These are phyloP conservation scores for Daldinia loculata DNA, from an alignment of 495 filamentous ascomycete genomes.

Conservation along the genomic window DNA sequence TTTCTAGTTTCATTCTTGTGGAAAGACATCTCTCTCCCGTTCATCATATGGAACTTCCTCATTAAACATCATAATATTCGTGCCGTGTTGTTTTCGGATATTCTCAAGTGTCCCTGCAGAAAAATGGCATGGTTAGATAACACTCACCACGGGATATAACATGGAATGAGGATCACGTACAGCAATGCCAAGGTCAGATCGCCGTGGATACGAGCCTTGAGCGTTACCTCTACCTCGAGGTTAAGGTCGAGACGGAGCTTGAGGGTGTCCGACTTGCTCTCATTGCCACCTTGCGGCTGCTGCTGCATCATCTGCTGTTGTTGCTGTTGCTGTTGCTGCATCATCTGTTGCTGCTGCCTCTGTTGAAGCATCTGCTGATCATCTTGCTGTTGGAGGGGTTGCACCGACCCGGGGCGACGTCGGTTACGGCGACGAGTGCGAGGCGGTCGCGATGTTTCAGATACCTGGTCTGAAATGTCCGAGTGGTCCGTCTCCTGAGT, in stretches of 20 bases:
- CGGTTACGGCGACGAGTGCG: slow-evolving; percentile 38
- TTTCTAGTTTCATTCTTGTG: background rate
- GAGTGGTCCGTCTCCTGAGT: slow-evolving; percentile 36
- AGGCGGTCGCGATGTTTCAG: slow-evolving; percentile 49
- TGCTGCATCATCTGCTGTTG: slow-evolving; percentile 35
- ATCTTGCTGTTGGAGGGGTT: slow-evolving; percentile 35
- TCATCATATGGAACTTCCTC: background rate
- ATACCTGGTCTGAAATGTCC: slow-evolving; percentile 53
- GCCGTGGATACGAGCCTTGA: slow-evolving; percentile 87
- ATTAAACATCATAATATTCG: background rate
- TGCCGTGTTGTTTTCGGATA: background rate
- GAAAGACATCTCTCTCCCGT: background rate
- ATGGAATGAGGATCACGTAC: slow-evolving; percentile 58
- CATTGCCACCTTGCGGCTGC: slow-evolving; percentile 43
- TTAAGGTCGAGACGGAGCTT: slow-evolving; percentile 78
- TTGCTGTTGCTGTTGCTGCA: slow-evolving; percentile 39
- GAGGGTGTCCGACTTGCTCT: slow-evolving; percentile 67
- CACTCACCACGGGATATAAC: background rate
- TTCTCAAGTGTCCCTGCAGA: slow-evolving; percentile 34
- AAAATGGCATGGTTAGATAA: background rate
- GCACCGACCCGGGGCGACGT: slow-evolving; percentile 34
- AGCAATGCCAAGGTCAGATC: slow-evolving; percentile 82
- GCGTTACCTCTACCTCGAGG: slow-evolving; percentile 81
- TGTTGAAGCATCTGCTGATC: slow-evolving; percentile 45
- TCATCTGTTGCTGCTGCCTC: slow-evolving; percentile 39